phyloP scores from a whole-genome alignment of 2,329 filamentous ascomycete species.

The Laburnicola sp. region DNA sequence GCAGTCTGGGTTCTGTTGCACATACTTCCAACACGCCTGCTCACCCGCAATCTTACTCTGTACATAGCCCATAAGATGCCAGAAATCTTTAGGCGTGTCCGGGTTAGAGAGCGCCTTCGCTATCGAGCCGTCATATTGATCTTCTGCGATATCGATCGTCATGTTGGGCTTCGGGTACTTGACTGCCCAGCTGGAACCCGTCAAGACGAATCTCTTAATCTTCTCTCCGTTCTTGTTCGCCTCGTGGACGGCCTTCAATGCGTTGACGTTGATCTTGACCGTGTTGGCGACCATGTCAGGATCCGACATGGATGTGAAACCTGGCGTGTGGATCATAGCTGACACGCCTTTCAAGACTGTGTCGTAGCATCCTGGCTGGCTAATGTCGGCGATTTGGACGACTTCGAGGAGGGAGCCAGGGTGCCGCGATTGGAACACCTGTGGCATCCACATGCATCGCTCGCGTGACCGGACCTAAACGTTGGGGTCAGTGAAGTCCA shows the following conservation, averaged over 20 bases:
- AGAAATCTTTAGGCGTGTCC: slow-evolving; percentile 8
- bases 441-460: slow-evolving; percentile 38
- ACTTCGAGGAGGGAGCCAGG: slow-evolving; percentile 41
- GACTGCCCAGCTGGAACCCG: slow-evolving; percentile 45
- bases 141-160: slow-evolving; percentile 29
- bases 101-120: slow-evolving; percentile 37
- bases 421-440: slow-evolving; percentile 10
- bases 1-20: slow-evolving; percentile 8
- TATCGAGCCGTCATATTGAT: slow-evolving; percentile 40
- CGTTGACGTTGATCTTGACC: slow-evolving; percentile 36
- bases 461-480: slow-evolving; percentile 41
- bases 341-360: slow-evolving; percentile 43
- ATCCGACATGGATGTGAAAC: slow-evolving; percentile 34
- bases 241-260: slow-evolving; percentile 46
- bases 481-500: no score
- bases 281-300: slow-evolving; percentile 48
- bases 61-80: slow-evolving; percentile 44
- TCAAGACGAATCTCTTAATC: slow-evolving; percentile 48
- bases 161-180: slow-evolving; percentile 38
- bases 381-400: slow-evolving; percentile 46
- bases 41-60: slow-evolving; percentile 56
- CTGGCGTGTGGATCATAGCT: slow-evolving; percentile 50
- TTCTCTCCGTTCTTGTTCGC: slow-evolving; percentile 23
- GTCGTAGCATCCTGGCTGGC: slow-evolving; percentile 44
- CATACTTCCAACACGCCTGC: slow-evolving; percentile 17